Evolutionary conservation across 768 basidiomycete genomes (phyloP).

Genomic region (Amanita muscaria): DNA sequence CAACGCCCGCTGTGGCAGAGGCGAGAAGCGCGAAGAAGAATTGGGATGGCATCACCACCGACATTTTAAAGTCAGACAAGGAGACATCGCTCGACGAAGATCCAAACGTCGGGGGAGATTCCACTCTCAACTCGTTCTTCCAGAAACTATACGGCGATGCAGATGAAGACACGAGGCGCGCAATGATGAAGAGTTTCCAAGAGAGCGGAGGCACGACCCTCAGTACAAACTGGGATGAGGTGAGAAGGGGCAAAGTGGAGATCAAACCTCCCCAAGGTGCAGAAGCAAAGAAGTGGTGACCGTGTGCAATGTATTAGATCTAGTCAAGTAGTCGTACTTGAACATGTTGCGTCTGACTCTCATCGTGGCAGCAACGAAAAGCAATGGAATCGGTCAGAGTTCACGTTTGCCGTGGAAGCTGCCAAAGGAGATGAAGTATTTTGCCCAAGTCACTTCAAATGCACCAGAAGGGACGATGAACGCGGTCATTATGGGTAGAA

Average conservation of each 20-base stretch:
- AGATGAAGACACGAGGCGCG: slow-evolving; percentile 83
- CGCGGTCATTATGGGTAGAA: slow-evolving; percentile 89
- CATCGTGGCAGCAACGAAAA: slow-evolving; percentile 85
- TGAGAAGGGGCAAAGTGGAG: slow-evolving; percentile 57
- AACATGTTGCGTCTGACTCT: slow-evolving; percentile 69
- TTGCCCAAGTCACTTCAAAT: slow-evolving; percentile 66
- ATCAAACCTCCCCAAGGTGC: slow-evolving; percentile 80
- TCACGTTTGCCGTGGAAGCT: slow-evolving; percentile 82
- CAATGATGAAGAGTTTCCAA: slow-evolving; percentile 97
- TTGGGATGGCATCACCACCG: slow-evolving; percentile 79
- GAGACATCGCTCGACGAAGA: slow-evolving; percentile 65
- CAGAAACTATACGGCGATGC: slow-evolving; percentile 86
- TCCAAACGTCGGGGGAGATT: slow-evolving; percentile 87
- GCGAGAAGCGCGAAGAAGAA: slow-evolving; percentile 54
- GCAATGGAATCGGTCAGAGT: slow-evolving; percentile 80
- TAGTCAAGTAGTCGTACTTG: not conserved
- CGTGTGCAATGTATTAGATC: not conserved
- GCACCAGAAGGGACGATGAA: slow-evolving; percentile 53
- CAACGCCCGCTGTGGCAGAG: not conserved
- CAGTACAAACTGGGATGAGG: slow-evolving; percentile 94
- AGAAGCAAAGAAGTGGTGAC: slow-evolving; percentile 75
- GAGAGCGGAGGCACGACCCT: slow-evolving; percentile 95
- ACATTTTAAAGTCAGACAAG: slow-evolving; percentile 60
- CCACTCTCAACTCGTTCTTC: slow-evolving; percentile 81
- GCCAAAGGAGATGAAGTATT: slow-evolving; percentile 86